Base-by-base conservation (phyloP, 805 yeast species). In the Clavispora fructus region DNA sequence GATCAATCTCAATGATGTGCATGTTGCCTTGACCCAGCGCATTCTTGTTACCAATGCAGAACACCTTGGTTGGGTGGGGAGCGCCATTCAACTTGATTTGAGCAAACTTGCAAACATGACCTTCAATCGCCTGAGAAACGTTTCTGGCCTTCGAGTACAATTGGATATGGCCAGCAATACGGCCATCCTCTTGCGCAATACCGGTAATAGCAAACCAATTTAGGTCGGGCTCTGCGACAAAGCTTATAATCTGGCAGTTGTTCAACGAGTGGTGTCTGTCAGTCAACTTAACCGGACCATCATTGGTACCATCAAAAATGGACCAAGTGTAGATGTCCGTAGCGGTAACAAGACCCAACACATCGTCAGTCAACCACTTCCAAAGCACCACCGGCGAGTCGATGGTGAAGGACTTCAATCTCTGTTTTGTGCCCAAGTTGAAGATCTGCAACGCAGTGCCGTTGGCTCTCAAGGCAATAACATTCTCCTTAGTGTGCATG, bases 191-290 rank as follows among this genome's bases (percentile, higher is more conserved):
- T 68, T 90, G 97, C 30, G 95, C 84, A 60, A 94, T 90, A 58
- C 99, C 99, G 51, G 88, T 89, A 47, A 91, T 79, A 19, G 97
- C 97, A 66, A 89, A 85, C 99, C 99, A 94, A 59, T 87, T 85
- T 46, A 82, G 77, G 53, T 78, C 83, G 23, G 80, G 78, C 62
- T 89, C 95, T 51, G 90, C 83, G 35, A 85, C 88, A 61, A 94
- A 83, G 69, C 87, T 91, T 67, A 95, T 94, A 61, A 94, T 83
- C 71, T 94, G 99, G 56, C 88, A 80, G 57, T 83, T 84, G 63
- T 75, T 76, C 59, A 94, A 75, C 39, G 85, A 75, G 35, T 81
- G 83, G 68, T 94, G 97, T 68, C 97, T 84, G 49, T 83, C 83
- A 40, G 97, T 82, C 60, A 94, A 72, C 60, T 80, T 78, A 41